phyloP scores from a whole-genome alignment of 106 monocot genomes.

The Dendrobium huoshanense region DNA sequence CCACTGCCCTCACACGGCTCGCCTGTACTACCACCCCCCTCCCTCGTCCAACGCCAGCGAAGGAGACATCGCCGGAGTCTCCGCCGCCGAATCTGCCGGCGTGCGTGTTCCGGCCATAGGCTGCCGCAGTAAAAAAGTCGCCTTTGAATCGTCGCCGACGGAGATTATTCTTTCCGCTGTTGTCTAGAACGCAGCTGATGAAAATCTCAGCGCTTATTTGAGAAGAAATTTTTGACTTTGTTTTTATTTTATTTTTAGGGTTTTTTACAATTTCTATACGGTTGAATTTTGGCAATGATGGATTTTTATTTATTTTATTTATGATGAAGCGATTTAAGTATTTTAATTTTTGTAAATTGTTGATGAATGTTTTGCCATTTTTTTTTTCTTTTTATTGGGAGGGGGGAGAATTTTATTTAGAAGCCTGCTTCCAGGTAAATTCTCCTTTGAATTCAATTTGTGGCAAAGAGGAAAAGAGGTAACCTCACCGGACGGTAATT shows the following conservation, averaged over 20 bases:
- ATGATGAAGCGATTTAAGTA: too few relatives aligned
- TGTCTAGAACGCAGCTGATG: background rate
- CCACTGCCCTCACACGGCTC: constrained; percentile 91
- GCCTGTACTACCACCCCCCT: constrained; percentile 85
- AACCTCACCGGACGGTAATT: too few relatives aligned
- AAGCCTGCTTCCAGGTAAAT: too few relatives aligned
- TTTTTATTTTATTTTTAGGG: background rate
- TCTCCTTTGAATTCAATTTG: too few relatives aligned
- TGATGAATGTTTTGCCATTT: too few relatives aligned
- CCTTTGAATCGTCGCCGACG: background rate
- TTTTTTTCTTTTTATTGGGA: too few relatives aligned
- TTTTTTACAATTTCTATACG: background rate
- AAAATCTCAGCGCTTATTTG: background rate
- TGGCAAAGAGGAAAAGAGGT: too few relatives aligned
- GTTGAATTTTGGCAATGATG: background rate
- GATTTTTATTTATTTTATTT: too few relatives aligned
- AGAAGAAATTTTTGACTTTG: background rate
- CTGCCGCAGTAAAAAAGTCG: background rate
- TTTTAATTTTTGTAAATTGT: too few relatives aligned
- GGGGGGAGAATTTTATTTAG: too few relatives aligned
- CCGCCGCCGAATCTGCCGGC: background rate
- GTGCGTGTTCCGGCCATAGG: too few relatives aligned
- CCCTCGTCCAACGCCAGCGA: constrained; percentile 4
- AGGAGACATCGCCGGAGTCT: background rate
- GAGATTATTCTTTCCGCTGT: background rate